A percentile compares a stretch with the other conserved stretches of the same genome.
Evolutionary conservation across 495 filamentous ascomycete species (phyloP).

Genomic region (Aspergillus nanangensis): DNA sequence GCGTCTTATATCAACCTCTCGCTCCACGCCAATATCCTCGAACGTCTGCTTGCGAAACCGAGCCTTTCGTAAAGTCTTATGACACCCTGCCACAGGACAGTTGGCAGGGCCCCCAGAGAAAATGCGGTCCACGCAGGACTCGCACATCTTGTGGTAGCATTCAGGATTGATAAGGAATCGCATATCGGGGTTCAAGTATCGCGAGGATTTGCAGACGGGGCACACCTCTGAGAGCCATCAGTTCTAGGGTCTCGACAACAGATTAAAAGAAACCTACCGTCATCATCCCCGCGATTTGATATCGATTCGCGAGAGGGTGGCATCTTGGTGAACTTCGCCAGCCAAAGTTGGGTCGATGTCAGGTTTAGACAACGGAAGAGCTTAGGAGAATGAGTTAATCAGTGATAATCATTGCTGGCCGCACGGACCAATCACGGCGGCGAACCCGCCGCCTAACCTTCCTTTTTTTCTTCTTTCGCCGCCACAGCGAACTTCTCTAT

Average conservation of each 20-base stretch:
- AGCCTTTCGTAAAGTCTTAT: conserved; percentile 75
- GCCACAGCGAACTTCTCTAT: not conserved
- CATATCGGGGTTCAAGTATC: conserved; percentile 92
- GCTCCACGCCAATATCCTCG: conserved; percentile 81
- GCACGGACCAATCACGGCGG: conserved; percentile 25
- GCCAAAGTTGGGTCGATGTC: conserved; percentile 4
- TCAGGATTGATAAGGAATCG: conserved; percentile 92
- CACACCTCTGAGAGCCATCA: conserved; percentile 66
- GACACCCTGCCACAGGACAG: conserved; percentile 85
- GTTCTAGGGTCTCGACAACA: conserved; percentile 5
- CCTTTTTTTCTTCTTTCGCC: conserved; percentile 5
- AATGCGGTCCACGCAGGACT: conserved; percentile 87
- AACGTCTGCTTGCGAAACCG: conserved; percentile 87
- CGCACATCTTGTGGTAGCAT: conserved; percentile 99
- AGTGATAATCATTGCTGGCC: conserved; percentile 4
- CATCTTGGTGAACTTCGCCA: conserved; percentile 13
- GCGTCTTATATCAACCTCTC: conserved; percentile 88
- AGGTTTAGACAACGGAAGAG: conserved; percentile 4
- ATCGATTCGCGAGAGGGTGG: conserved; percentile 28
- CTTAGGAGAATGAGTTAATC: not conserved
- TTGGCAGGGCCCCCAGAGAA: conserved; percentile 86
- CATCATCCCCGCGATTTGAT: conserved; percentile 42
- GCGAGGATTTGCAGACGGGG: conserved; percentile 92
- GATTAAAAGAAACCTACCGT: conserved; percentile 32
- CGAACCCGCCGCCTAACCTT: conserved; percentile 8